Conservation (phyloP, 148 eudicot genomes). For the Polygonum maritimum region DNA sequence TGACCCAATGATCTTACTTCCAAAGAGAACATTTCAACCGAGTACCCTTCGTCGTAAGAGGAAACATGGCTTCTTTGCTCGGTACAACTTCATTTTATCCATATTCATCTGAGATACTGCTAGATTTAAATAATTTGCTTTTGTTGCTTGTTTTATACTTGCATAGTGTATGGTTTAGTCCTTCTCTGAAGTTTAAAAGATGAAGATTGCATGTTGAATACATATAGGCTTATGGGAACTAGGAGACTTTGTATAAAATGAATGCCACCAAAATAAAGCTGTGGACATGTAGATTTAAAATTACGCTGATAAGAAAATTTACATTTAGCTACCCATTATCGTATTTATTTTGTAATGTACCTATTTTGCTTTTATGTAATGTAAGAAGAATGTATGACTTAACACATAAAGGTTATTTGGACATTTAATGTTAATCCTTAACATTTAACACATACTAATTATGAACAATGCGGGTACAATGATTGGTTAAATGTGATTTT, state of each 20-base stretch:
- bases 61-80: slow-evolving; percentile 80
- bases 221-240: neutral
- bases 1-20: slow-evolving; percentile 60
- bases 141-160: neutral
- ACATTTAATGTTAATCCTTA: no score
- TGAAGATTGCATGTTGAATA: neutral
- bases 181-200: neutral
- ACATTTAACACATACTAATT: neutral
- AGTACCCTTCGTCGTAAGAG: slow-evolving; percentile 89
- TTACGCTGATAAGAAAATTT: neutral
- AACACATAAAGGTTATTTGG: neutral
- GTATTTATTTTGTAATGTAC: neutral
- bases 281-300: neutral
- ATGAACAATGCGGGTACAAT: neutral
- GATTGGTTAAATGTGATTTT: neutral
- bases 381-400: no score
- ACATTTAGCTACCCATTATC: neutral
- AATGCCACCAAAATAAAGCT: no score
- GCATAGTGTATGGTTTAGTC: neutral
- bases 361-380: neutral
- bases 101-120: neutral
- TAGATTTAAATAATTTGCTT: neutral
- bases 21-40: slow-evolving; percentile 88
- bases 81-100: slow-evolving; percentile 28
- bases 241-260: no score